phyloP scores from a whole-genome alignment of 768 basidiomycete species.

The Lactarius evosmus region DNA sequence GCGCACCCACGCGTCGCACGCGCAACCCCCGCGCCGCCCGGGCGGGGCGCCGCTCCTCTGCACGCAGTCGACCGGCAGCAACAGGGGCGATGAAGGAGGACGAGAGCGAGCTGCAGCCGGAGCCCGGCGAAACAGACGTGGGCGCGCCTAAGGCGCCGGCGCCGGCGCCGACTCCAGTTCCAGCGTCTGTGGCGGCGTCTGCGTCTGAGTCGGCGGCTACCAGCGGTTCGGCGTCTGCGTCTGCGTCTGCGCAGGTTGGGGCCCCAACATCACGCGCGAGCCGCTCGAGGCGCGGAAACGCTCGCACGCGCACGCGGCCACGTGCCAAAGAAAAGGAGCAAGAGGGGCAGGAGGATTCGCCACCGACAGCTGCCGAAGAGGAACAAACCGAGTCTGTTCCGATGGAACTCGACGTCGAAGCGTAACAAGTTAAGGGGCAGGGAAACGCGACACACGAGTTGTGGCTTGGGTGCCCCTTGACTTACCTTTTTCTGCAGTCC shows the following conservation, averaged over 20 bases:
- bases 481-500: not conserved
- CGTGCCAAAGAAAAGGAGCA: slow-evolving; percentile 21
- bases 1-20: slow-evolving; percentile 33
- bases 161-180: not conserved
- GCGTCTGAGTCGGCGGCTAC: not conserved
- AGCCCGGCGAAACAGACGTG: slow-evolving; percentile 32
- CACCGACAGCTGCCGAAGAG: slow-evolving; percentile 18
- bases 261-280: slow-evolving; percentile 3
- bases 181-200: not conserved
- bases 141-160: not conserved
- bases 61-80: not conserved
- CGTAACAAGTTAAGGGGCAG: slow-evolving; percentile 20
- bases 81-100: slow-evolving; percentile 31
- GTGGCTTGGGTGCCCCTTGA: slow-evolving; percentile 6
- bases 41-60: slow-evolving; percentile 8
- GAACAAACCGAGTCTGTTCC: slow-evolving; percentile 35
- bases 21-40: slow-evolving; percentile 31
- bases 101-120: slow-evolving; percentile 36
- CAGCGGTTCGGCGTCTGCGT: not conserved
- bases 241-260: no score
- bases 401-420: slow-evolving; percentile 39
- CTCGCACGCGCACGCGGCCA: slow-evolving; percentile 3
- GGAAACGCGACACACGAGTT: no score
- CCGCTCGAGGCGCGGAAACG: slow-evolving; percentile 14
- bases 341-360: slow-evolving; percentile 9